Base-by-base conservation (phyloP, 768 basidiomycete species). In the Collybia mongolica region DNA sequence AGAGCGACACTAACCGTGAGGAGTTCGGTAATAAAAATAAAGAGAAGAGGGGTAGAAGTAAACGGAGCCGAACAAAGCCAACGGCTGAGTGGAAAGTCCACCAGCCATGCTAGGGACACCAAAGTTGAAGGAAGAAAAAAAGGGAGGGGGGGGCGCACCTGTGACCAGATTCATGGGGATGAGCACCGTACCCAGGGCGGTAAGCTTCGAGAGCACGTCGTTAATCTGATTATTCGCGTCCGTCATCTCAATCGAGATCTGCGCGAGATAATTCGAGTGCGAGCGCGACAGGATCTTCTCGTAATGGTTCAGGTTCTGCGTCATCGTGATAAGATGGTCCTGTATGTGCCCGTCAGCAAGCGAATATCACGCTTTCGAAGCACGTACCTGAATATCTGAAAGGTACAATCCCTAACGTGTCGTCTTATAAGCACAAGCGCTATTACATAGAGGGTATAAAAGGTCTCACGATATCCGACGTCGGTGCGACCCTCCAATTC, bases 201-300 rank as follows among this genome's bases (percentile, higher is more conserved):
- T 98, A 53, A 99, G 76, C 74, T 98, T 98, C 4, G 91, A 93
- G 5, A 98, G 82, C 2, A 99, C 97, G 64, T 98, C 94, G 71
- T 99, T 99, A 74, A 98, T 99, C 73, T 98, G 94, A 68, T 99
- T 99, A 72, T 99, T 99, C 37, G 97, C 97, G 61, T 98, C 95
- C 29, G 93, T 96, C 96, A 98, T 99, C 74, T 98, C 97, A 70
- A 99, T 98, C 38, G 94, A 97, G 59, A 99, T 99, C 63, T 98
- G 97, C 1, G 97, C 97, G 44, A 99, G 86, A 72, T 99, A 99
- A 66, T 99, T 99, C 32, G 95, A 98, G 69, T 99, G 97, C 36
- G 96, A 98, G 36, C 97, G 87, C 3, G 96, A 98, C 7, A 99
- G 78, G 63, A 99, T 98, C 77, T 98, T 99, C 66, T 99, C 97